Conservation (phyloP, 2,329 filamentous ascomycete genomes). For the Exophiala mesophila region DNA sequence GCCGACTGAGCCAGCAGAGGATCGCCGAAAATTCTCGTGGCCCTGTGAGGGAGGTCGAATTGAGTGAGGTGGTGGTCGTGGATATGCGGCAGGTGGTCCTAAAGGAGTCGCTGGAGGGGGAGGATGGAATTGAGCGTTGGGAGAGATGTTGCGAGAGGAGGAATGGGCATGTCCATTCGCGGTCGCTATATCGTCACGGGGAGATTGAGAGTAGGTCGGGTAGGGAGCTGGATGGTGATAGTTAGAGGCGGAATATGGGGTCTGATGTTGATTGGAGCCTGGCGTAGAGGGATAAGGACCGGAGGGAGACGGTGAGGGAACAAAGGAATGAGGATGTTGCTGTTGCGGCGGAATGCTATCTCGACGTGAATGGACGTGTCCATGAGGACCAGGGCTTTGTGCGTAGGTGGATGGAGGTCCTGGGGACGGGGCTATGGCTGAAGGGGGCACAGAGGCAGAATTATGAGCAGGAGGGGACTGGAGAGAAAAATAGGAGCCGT, state of each 20-base stretch:
- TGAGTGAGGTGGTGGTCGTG: constrained; percentile 21
- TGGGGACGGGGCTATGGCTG: constrained; percentile 20
- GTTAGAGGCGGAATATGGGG: constrained; percentile 12
- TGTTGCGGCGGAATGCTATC: constrained; percentile 19
- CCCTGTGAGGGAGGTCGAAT: constrained; percentile 25
- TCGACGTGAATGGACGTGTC: constrained; percentile 20
- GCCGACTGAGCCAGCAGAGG: constrained; percentile 22
- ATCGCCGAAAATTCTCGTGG: constrained; percentile 23
- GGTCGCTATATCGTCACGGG: constrained; percentile 17
- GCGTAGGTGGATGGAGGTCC: constrained; percentile 20
- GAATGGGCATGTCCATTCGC: constrained; percentile 17
- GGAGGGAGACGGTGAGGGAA: constrained; percentile 23
- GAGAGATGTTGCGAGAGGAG: constrained; percentile 21
- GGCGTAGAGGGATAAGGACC: constrained; percentile 22
- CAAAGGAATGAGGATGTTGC: constrained; percentile 21
- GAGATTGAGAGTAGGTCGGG: constrained; percentile 16
- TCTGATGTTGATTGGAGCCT: constrained; percentile 18
- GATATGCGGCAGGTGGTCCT: constrained; percentile 24
- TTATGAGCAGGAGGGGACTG: constrained; percentile 27
- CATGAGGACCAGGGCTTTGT: constrained; percentile 26
- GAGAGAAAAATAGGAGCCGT: constrained; percentile 23
- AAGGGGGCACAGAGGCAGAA: constrained; percentile 20
- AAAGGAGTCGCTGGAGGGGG: constrained; percentile 24
- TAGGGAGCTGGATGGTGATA: constrained; percentile 17
- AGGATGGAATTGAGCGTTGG: constrained; percentile 20